Base-by-base conservation (phyloP, 108 stramenopile genomes). In the Seminavis robusta region DNA sequence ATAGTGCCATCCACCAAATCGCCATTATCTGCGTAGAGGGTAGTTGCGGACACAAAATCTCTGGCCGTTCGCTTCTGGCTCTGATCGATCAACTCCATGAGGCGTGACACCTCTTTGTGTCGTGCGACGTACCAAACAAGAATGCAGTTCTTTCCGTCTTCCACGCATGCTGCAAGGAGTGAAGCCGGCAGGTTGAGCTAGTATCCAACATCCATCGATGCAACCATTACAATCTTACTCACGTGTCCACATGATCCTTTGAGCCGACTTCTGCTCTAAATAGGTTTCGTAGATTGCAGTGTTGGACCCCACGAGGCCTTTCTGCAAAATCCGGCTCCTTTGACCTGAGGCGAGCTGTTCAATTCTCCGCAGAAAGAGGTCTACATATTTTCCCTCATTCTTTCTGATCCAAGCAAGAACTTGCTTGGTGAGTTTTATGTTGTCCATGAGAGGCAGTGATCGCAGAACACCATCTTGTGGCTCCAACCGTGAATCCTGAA, bases 221-320 rank as follows among this genome's bases (percentile, higher is more conserved):
- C n/a, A n/a, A n/a, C n/a, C n/a, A n/a, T n/a, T n/a, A n/a, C n/a
- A n/a, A n/a, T n/a, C n/a, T n/a, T n/a, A n/a, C n/a, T n/a, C n/a
- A n/a, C 73, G 67, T 16, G 71, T 73, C 72, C 75, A 81, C 5
- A 81, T 17, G 26, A 81, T 81, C 3, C 80, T n/a, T n/a, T n/a
- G n/a, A n/a, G n/a, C 58, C 20, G 54, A 46, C 19, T 73, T 74
- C 57, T 75, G 69, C 25, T 77, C 76, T 20, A 81, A 33, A 46
- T 81, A 77, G 20, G 76, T 77, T 53, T 81, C 73, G 25, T 55
- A 77, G 24, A 81, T 74, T n/a, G 63, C 45, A 9, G 27, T 47
- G 24, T 70, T 62, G 20, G 48, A 61, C 27, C 80, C 80, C 28
- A 47, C 67, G 40, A 81, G 53, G 1, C 52, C 49, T 36, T 81